phyloP scores from a whole-genome alignment of 495 filamentous ascomycete genomes.

The Hypoxylon crocopeplum region DNA sequence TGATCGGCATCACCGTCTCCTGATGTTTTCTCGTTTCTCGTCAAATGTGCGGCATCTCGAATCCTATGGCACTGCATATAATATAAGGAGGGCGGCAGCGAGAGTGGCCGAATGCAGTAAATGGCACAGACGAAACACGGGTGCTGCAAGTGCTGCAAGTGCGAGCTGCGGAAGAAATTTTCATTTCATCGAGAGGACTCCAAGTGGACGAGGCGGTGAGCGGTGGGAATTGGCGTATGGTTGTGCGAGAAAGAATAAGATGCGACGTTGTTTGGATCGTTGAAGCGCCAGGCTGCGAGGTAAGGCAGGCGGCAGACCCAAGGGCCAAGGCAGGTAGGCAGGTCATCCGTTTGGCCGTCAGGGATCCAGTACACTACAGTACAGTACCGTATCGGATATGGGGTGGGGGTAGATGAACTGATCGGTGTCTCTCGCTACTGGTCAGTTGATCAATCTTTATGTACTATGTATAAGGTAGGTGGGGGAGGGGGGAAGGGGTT shows the following conservation, averaged over 20 bases:
- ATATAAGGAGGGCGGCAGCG: background rate
- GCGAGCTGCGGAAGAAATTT: slow-evolving; percentile 28
- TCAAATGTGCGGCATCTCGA: slow-evolving; percentile 6
- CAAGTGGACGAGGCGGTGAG: slow-evolving; percentile 38
- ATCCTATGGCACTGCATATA: slow-evolving; percentile 14
- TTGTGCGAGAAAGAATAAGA: slow-evolving; percentile 19
- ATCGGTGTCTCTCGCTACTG: slow-evolving; percentile 32
- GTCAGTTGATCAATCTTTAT: slow-evolving; percentile 30
- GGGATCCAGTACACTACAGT: slow-evolving; percentile 14
- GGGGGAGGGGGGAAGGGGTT: background rate
- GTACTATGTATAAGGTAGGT: slow-evolving; percentile 4
- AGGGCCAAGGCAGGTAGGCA: slow-evolving; percentile 13
- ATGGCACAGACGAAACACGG: background rate
- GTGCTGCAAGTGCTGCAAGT: slow-evolving; percentile 18
- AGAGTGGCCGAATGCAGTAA: slow-evolving; percentile 15
- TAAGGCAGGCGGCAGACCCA: too few relatives aligned
- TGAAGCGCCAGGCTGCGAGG: slow-evolving; percentile 30
- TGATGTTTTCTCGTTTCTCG: background rate
- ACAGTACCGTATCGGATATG: slow-evolving; percentile 16
- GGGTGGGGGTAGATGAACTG: slow-evolving; percentile 29
- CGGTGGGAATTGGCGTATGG: slow-evolving; percentile 35
- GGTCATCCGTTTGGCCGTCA: slow-evolving; percentile 37
- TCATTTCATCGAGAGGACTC: slow-evolving; percentile 9
- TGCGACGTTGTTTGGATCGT: slow-evolving; percentile 30
- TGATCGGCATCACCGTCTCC: slow-evolving; percentile 1